Base-by-base conservation (phyloP, 176 grass and related monocot genomes). In the Chloris gayana region DNA sequence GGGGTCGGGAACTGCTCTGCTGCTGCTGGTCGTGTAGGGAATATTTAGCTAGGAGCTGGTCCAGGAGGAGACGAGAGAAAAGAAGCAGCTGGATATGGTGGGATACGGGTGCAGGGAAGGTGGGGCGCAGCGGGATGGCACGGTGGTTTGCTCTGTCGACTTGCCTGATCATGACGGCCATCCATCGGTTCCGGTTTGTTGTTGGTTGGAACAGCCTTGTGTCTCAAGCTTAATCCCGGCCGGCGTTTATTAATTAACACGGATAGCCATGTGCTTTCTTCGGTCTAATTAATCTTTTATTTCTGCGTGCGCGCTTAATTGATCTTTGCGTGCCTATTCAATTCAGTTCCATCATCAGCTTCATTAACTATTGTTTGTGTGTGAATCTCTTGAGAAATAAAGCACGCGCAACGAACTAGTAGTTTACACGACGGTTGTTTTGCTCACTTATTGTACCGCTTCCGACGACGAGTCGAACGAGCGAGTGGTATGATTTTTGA, bases 41-140 rank as follows among this genome's bases (percentile, higher is more conserved):
- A 85, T 89, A 85, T 89, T 85, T 64, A 80, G 75, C 56, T 11
- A 61, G n/a, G n/a, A n/a, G 74, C 26, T 80, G 87, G 82, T 85
- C 72, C 77, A 64, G 12, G 57, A 60, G 62, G 10, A 14, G 58
- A 61, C 1, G 3, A 11, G 67, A 67, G 15, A 11, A 31, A 64
- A 51, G 41, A 29, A 64, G 76, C 19, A 78, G 78, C 13, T 89
- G 67, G 88, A 85, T 86, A 86, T 78, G 88, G 88, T 86, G 83
- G 78, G 88, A 89, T 89, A 82, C 78, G 83, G 67, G 79, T 89
- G 88, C 67, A 78, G 83, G 83, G 88, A 15, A 14, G 83, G 88
- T 89, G 78, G 83, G 88, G 88, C 75, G 83, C 88, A 89, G 29
- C 13, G 87, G 47, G 59, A 34, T 86, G 88, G 78, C 83, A 89